These are phyloP conservation scores for Helianthus annuus DNA, from an alignment of 129 eudicot genomes.

Conservation along the genomic window HanXRQr2.0-SUNRISE NC_035449.2:188810809-188811308, in stretches of 20 bases:
- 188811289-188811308: slow-evolving; percentile 7
- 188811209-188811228: not conserved
- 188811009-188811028: slow-evolving; percentile 94
- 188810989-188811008: slow-evolving; percentile 86
- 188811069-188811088: slow-evolving; percentile 80
- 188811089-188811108: slow-evolving; percentile 83
- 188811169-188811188: too few relatives aligned
- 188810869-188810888: slow-evolving; percentile 17
- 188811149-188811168: too few relatives aligned
- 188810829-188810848: slow-evolving; percentile 77
- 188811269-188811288: not conserved
- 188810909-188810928: slow-evolving; percentile 3
- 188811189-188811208: not conserved
- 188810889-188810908: not conserved
- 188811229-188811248: not conserved
- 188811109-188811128: too few relatives aligned
- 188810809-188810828: slow-evolving; percentile 95
- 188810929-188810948: slow-evolving; percentile 37
- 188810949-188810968: slow-evolving; percentile 41
- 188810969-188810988: slow-evolving; percentile 78
- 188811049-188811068: slow-evolving; percentile 80
- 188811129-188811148: too few relatives aligned
- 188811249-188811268: not conserved
- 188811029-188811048: slow-evolving; percentile 86
- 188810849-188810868: slow-evolving; percentile 47